These are phyloP conservation scores for Suhomyces faveliae DNA, from an alignment of 805 yeast species.

Conservation along the genomic window DNA sequence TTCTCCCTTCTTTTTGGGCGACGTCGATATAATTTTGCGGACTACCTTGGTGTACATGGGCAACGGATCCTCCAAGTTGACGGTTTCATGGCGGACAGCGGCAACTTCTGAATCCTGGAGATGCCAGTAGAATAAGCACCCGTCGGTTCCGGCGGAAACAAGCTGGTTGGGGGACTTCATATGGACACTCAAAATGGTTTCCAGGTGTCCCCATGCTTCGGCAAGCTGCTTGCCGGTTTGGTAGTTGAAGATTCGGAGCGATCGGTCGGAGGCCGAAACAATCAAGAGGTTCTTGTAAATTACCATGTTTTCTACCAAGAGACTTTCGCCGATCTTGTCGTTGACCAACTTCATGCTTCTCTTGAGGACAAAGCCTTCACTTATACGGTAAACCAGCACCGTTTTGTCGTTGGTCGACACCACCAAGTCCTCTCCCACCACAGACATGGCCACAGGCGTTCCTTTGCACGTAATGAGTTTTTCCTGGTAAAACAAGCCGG, in stretches of 20 bases:
- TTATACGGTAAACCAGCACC: slow-evolving; percentile 38
- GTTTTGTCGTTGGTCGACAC: slow-evolving; percentile 54
- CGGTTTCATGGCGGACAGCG: background rate
- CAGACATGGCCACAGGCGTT: slow-evolving; percentile 46
- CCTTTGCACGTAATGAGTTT: slow-evolving; percentile 51
- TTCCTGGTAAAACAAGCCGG: slow-evolving; percentile 31
- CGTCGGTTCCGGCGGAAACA: slow-evolving; percentile 50
- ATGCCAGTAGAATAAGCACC: slow-evolving; percentile 54
- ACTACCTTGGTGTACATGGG: slow-evolving; percentile 26
- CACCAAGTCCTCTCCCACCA: slow-evolving; percentile 40
- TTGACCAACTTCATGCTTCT: slow-evolving; percentile 42
- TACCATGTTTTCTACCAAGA: slow-evolving; percentile 45
- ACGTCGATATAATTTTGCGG: slow-evolving; percentile 29
- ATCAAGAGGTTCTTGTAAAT: slow-evolving; percentile 31
- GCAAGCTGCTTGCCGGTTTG: slow-evolving; percentile 46
- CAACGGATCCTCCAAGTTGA: background rate
- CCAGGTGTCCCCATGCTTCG: slow-evolving; percentile 55
- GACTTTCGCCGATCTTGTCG: slow-evolving; percentile 38
- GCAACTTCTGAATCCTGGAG: slow-evolving; percentile 9
- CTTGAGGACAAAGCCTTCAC: slow-evolving; percentile 29
- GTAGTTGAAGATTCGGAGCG: slow-evolving; percentile 50
- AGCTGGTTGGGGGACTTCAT: slow-evolving; percentile 23
- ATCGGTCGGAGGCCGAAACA: slow-evolving; percentile 55
- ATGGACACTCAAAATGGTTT: slow-evolving; percentile 45
- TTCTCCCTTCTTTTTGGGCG: background rate